phyloP scores from a whole-genome alignment of 148 eudicot species.

The Dysphania ambrosioides region DNA sequence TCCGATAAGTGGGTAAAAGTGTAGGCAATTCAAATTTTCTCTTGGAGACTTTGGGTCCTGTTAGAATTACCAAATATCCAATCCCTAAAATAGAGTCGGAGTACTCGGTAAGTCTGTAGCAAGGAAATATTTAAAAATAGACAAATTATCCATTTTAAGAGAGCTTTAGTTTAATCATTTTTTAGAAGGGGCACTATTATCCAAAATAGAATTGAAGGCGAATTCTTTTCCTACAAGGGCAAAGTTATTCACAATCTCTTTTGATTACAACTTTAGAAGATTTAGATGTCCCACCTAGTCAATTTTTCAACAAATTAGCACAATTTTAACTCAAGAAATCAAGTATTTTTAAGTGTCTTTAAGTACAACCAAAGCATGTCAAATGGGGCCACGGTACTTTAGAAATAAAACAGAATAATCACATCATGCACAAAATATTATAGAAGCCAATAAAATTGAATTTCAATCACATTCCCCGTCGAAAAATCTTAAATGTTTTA shows the following conservation, averaged over 20 bases:
- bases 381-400: not conserved
- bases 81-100: too few relatives aligned
- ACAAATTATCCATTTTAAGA: too few relatives aligned
- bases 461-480: too few relatives aligned
- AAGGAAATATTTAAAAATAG: too few relatives aligned
- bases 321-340: not conserved
- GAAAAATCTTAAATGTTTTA: too few relatives aligned
- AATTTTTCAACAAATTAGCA: not conserved
- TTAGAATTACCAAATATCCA: too few relatives aligned
- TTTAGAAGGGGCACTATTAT: not conserved
- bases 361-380: not conserved
- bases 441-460: not conserved
- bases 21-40: too few relatives aligned
- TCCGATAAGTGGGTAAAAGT: too few relatives aligned
- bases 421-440: not conserved
- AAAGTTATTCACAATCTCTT: not conserved
- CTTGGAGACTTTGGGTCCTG: too few relatives aligned
- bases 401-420: not conserved
- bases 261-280: slow-evolving; percentile 1
- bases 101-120: too few relatives aligned
- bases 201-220: not conserved
- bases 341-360: not conserved
- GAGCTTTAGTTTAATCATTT: not conserved
- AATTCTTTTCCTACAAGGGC: not conserved
- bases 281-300: not conserved